Base-by-base conservation (phyloP, 1,284 basidiomycete genomes). In the Irpex sp. region DNA sequence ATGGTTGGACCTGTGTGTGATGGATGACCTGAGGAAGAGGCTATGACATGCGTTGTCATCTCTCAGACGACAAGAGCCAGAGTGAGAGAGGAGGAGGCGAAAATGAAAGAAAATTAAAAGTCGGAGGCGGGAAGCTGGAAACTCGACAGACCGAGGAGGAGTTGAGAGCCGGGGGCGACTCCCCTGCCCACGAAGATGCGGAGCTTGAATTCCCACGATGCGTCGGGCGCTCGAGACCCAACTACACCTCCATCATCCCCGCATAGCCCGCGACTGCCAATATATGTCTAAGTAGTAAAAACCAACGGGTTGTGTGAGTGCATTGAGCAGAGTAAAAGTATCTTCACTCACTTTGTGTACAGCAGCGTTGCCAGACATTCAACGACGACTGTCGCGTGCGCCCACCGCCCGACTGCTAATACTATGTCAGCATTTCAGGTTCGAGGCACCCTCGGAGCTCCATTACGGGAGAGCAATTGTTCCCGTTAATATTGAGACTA, bases 41-140 rank as follows among this genome's bases (percentile, higher is more conserved):
- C 86, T 70, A 90, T 88, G 77, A 88, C 89, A 80, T 88, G 91
- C 64, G 87, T 92, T 66, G 88, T 83, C 89, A 89, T 92, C 63
- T 69, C 71, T 67, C 59, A 63, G 62, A 66, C 62, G 54, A 59
- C 66, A 59, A 65, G 62, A 59, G 56, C 69, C 69, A 71, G 71
- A 69, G 70, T 68, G 62, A 62, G 57, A 59, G 67, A 67, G 54
- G 40, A 63, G 48, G 26, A 60, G 65, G 61, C 64, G 62, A 69
- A 64, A 66, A 63, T 19, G 21, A 52, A 57, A 44, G 57, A 57
- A 57, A 59, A 64, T 63, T 64, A 64, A 70, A 64, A 26, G 63
- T 9, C 40, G 40, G 63, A 66, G 68, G 65, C 65, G 65, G 70
- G 69, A 66, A 66, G 70, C 69, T 64, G 71, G 69, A 69, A 71